Percentiles rank a stretch among this genome's conserved stretches.
These are phyloP conservation scores for Allantophomopsis lycopodina DNA, from an alignment of 2,329 filamentous ascomycete genomes.

Conservation along the genomic window DNA sequence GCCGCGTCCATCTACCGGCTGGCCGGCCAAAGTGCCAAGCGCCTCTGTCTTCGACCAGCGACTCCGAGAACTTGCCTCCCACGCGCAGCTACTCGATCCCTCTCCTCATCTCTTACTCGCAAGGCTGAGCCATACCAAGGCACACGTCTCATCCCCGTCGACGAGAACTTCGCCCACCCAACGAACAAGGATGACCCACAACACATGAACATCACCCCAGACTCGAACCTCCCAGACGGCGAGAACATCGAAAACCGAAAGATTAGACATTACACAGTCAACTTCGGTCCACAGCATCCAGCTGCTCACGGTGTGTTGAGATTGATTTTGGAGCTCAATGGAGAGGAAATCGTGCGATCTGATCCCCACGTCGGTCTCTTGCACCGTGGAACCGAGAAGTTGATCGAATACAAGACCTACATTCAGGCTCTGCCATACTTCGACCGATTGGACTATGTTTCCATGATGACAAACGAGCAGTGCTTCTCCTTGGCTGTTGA, in stretches of 20 bases:
- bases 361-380: constrained; percentile 95
- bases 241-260: constrained; percentile 51
- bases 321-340: constrained; percentile 92
- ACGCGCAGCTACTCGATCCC: constrained; percentile 34
- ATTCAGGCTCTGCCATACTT: constrained; percentile 97
- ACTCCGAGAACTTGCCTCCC: constrained; percentile 15
- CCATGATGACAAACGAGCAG: constrained; percentile 99
- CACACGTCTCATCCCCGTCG: constrained; percentile 36
- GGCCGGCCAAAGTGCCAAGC: constrained; percentile 56
- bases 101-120: constrained; percentile 52
- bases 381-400: constrained; percentile 95
- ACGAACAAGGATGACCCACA: constrained; percentile 27
- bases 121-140: constrained; percentile 42
- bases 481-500: constrained; percentile 91
- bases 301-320: constrained; percentile 96
- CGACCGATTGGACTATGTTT: constrained; percentile 96
- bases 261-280: constrained; percentile 97
- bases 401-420: constrained; percentile 99
- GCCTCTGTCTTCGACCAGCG: constrained; percentile 39
- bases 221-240: constrained; percentile 26
- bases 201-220: constrained; percentile 12
- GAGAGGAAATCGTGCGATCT: constrained; percentile 91
- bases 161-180: constrained; percentile 44
- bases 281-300: constrained; percentile 97
- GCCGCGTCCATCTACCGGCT: constrained; percentile 60